Evolutionary conservation across 495 filamentous ascomycete species (phyloP).

Genomic region (Xylaria venustula): DNA sequence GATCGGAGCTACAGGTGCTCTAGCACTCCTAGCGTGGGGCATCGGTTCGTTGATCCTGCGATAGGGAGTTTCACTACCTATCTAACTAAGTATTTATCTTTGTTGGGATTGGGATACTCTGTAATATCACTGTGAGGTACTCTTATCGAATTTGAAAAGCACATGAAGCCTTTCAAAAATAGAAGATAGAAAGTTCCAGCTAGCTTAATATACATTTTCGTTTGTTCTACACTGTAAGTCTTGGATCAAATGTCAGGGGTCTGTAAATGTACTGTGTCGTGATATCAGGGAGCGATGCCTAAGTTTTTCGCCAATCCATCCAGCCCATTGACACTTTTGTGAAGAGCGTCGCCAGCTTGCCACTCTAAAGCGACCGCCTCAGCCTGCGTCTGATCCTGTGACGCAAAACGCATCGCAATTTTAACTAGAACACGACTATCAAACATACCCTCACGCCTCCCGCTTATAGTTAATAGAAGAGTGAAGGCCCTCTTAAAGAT

Average conservation of each 20-base stretch:
- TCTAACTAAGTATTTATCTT: no score
- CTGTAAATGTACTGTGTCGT: no score
- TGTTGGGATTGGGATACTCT: no score
- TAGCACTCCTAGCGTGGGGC: background rate
- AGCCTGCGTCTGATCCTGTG: background rate
- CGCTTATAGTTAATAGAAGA: background rate
- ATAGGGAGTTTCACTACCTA: background rate
- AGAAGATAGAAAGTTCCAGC: no score
- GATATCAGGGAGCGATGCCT: background rate
- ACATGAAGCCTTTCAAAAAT: background rate
- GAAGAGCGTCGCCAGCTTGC: background rate
- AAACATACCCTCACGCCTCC: slow-evolving; percentile 9
- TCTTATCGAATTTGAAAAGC: no score
- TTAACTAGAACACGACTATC: background rate
- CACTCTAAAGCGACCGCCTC: background rate
- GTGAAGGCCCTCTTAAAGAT: background rate
- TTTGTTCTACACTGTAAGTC: no score
- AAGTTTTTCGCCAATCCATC: background rate
- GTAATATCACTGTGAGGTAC: no score
- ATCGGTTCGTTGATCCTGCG: background rate
- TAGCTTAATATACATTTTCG: no score
- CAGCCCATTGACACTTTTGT: background rate
- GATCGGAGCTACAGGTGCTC: background rate
- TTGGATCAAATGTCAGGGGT: no score
- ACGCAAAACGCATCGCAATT: background rate